phyloP scores from a whole-genome alignment of 2,329 filamentous ascomycete genomes.

The Gnomoniopsis sp. region DNA sequence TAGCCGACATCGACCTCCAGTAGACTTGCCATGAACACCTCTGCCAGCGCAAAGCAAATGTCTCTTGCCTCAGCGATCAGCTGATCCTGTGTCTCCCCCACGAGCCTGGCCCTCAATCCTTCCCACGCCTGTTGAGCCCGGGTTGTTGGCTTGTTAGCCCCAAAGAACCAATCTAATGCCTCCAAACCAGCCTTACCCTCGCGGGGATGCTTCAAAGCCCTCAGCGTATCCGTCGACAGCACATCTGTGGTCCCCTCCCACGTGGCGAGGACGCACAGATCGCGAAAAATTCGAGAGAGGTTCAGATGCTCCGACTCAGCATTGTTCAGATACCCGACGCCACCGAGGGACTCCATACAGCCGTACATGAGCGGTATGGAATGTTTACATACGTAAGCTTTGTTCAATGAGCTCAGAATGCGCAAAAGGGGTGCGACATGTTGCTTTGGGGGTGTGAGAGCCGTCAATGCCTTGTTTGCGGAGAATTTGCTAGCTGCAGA shows the following conservation, averaged over 20 bases:
- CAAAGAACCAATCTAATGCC: conserved; percentile 38
- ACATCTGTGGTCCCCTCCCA: conserved; percentile 75
- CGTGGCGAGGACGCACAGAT: conserved; percentile 48
- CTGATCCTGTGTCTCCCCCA: conserved; percentile 30
- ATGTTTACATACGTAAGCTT: conserved; percentile 53
- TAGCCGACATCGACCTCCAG: conserved; percentile 37
- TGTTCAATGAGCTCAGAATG: conserved; percentile 57
- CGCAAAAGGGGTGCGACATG: conserved; percentile 46
- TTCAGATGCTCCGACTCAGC: conserved; percentile 62
- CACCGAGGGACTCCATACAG: conserved; percentile 63
- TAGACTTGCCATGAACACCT: conserved; percentile 41
- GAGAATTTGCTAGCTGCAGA: conserved; percentile 19
- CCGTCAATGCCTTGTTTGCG: conserved; percentile 2
- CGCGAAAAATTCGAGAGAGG: conserved; percentile 62
- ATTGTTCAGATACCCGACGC: conserved; percentile 63
- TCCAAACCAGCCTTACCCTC: conserved; percentile 26
- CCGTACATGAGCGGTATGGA: conserved; percentile 48
- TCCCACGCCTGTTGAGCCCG: conserved; percentile 37
- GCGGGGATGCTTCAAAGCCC: conserved; percentile 41
- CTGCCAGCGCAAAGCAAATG: conserved; percentile 40
- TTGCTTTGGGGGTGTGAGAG: conserved; percentile 31
- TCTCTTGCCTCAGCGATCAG: conserved; percentile 45
- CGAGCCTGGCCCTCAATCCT: conserved; percentile 34
- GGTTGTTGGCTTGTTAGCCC: conserved; percentile 10
- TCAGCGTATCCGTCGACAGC: conserved; percentile 50